A percentile compares a stretch with the other conserved stretches of the same genome.
phyloP scores from a whole-genome alignment of 2,329 filamentous ascomycete genomes.

The Grosmannia clavigera region DNA sequence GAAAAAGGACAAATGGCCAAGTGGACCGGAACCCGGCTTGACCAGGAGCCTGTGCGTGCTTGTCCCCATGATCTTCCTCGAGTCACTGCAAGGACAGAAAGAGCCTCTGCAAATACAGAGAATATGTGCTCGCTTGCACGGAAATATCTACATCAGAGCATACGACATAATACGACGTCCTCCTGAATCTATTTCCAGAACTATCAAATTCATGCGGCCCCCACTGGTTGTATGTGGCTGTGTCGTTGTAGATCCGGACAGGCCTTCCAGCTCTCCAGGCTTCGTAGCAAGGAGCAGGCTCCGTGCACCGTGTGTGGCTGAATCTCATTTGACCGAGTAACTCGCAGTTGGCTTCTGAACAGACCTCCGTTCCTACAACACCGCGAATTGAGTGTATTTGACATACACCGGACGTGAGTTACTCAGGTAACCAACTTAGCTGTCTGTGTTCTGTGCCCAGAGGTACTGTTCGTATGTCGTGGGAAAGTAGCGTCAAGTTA shows the following conservation, averaged over 20 bases:
- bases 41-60: neutral
- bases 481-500: too few relatives aligned
- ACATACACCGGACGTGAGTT: too few relatives aligned
- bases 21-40: neutral
- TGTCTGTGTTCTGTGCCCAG: too few relatives aligned
- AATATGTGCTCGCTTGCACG: neutral
- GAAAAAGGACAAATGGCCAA: neutral
- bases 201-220: neutral
- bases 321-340: neutral
- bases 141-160: neutral
- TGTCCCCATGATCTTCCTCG: neutral
- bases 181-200: neutral
- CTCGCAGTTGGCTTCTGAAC: too few relatives aligned
- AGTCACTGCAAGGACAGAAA: neutral
- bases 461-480: too few relatives aligned
- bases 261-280: neutral
- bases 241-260: neutral
- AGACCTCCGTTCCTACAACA: too few relatives aligned
- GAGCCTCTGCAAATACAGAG: neutral
- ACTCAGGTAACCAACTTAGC: too few relatives aligned
- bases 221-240: neutral
- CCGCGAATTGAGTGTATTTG: too few relatives aligned
- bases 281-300: neutral
- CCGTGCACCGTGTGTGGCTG: neutral
- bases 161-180: neutral